Conservation (phyloP, 257 asterid genomes). For the Nicotiana tomentosiformis region DNA sequence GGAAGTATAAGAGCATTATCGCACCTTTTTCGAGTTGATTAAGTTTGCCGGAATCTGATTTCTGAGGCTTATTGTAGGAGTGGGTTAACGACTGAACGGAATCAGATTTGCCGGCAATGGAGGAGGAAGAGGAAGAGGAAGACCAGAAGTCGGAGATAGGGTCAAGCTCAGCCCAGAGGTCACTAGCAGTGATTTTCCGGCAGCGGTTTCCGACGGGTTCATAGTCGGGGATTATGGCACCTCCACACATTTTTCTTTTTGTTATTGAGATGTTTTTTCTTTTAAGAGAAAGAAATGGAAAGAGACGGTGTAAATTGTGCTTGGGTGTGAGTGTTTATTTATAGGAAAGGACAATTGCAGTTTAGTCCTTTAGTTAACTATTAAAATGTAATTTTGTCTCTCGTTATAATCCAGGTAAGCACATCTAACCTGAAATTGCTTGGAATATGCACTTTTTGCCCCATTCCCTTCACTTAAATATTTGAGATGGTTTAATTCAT, state of each 20-base stretch:
- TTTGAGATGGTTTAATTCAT: too few relatives aligned
- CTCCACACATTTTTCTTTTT: conserved; percentile 63
- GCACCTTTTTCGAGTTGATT: neutral
- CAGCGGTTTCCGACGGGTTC: conserved; percentile 35
- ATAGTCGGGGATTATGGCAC: conserved; percentile 66
- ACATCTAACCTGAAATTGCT: neutral
- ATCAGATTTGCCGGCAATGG: conserved; percentile 7
- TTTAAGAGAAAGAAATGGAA: neutral
- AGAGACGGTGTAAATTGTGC: neutral
- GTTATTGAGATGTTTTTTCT: neutral
- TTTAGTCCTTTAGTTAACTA: neutral
- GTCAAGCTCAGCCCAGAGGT: conserved; percentile 69
- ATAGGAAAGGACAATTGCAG: neutral
- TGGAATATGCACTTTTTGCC: neutral
- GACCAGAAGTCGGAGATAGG: conserved; percentile 59
- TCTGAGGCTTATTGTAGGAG: conserved; percentile 16
- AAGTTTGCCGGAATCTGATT: neutral
- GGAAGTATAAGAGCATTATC: neutral
- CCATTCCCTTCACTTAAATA: neutral
- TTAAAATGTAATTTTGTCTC: neutral
- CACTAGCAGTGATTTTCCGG: conserved; percentile 41
- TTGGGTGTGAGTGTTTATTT: neutral
- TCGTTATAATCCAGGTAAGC: neutral
- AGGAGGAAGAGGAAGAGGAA: conserved; percentile 28
- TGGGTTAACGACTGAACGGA: neutral